These are phyloP conservation scores for Alliaria petiolata DNA, from an alignment of 345 rosid genomes.

Conservation along the genomic window DNA sequence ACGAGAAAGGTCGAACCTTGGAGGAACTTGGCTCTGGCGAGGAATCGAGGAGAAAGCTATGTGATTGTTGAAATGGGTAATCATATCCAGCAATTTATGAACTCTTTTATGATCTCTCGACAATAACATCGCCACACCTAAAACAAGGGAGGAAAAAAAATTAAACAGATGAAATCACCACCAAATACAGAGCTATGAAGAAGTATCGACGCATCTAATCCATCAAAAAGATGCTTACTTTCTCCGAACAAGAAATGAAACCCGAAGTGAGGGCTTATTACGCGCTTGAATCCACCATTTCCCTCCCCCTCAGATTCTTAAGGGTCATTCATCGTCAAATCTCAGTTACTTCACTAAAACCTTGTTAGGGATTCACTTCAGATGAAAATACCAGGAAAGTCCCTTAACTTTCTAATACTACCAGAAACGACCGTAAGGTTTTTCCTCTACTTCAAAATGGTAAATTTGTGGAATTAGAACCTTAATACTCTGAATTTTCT, in stretches of 20 bases:
- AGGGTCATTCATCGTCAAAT: slow-evolving; percentile 6
- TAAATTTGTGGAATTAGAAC: neutral
- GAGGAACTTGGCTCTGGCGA: slow-evolving; percentile 22
- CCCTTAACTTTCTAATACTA: neutral
- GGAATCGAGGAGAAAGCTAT: slow-evolving; percentile 26
- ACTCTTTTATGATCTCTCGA: slow-evolving; percentile 27
- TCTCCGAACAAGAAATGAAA: neutral
- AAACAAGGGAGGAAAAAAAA: neutral
- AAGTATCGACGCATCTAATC: neutral
- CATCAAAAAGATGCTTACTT: neutral
- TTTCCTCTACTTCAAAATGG: neutral
- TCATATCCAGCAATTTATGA: slow-evolving; percentile 32
- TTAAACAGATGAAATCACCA: neutral
- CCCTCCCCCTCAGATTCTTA: neutral
- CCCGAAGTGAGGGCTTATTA: neutral
- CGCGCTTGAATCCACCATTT: slow-evolving; percentile 1
- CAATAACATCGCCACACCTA: slow-evolving; percentile 39
- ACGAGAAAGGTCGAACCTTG: slow-evolving; percentile 32
- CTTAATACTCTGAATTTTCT: neutral
- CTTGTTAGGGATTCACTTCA: neutral
- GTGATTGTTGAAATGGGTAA: slow-evolving; percentile 30
- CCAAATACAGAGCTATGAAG: neutral
- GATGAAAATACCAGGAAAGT: neutral
- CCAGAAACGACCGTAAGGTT: neutral
- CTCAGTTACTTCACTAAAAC: slow-evolving; percentile 2